Base-by-base conservation (phyloP, 1,139 yeast genomes). In the Taphrina confusa region DNA sequence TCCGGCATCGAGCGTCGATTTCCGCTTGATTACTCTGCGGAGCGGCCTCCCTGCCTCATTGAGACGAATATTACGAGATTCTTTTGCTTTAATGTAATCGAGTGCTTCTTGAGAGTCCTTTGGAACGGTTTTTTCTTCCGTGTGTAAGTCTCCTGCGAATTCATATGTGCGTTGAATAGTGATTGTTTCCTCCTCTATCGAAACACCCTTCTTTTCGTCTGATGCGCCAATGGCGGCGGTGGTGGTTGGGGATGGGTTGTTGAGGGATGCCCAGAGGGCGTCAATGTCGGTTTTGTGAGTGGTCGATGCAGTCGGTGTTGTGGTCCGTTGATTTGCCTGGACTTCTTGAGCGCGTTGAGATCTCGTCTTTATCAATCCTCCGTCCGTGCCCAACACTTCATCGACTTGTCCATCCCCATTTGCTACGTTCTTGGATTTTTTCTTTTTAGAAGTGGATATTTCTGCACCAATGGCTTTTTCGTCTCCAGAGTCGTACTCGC, bases 81-180 rank as follows among this genome's bases (percentile, higher is more conserved):
- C 25, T 37, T 37, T 22, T 22, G 42, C 42, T 16, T 64, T 62
- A 12, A 68, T 72, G 68, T 84, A 90, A 14, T 92, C 96, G 63
- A 82, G 82, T 1, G 95, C 97, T 71, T 87, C 96, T 5, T 92
- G 95, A 2, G 96, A 86, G 59, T 82, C 78, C 8, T 80, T 80
- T 57, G 82, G 85, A 1, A 92, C 97, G 70, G 79, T 76, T 71
- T 87, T 88, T 62, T 85, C 84, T 68, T 90, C 96, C 0, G 85
- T 81, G 3, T 87, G 78, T 4, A 82, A 77, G 66, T 86, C 86
- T 1, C 97, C 97, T 0, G 98, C 98, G 77, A 90, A 92, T 59
- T 87, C 85, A 70, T 88, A 91, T 4, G 84, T 81, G 61, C 94
- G 78, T 63, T 82, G 83, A 60, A 92, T 91, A 66, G 82, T 81